Evolutionary conservation across 2,329 filamentous ascomycete genomes (phyloP), one percentile per base, ranked within the genome.

Genomic region (Tolypocladium tropicale): DNA sequence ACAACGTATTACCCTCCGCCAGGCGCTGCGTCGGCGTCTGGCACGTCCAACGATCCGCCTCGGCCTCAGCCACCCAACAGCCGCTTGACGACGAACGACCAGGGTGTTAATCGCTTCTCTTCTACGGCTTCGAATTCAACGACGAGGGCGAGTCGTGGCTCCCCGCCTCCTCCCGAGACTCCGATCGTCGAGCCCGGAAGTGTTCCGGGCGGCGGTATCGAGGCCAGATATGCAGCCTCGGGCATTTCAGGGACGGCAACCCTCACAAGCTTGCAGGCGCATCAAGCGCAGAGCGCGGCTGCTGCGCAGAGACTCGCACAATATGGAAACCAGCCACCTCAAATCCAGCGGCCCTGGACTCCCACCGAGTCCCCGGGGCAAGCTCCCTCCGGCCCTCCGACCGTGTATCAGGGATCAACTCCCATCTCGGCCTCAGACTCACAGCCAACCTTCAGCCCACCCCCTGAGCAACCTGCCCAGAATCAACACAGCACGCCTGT

Each of bases 81-180:
- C 57, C 60, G 66, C 43, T 51, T 62, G 23, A 63, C 58, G 66
- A 69, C 73, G n/a, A 65, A 65, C 32, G 76, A 79, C n/a, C 73
- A 64, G 53, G 74, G 75, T 33, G 78, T 86, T 60, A 85, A 82
- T 65, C 78, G 84, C 49, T 84, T 85, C 61, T 78, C 80, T 12
- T 96, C 93, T 2, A 95, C 90, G 9, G 91, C 93, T 16, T 97
- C 94, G 0, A 95, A 86, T 14, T 95, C 92, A 2, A 99, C 94
- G 1, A 96, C 93, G 2, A 85, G 89, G 61, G 94, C 94, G 23
- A 92, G 89, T 66, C 83, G 94, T 63, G 94, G 94, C 48, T 97
- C 93, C 32, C 94, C 94, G 6, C 93, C 94, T 5, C 94, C 94
- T 1, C 94, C 94, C 10, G 93, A 97, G 70, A 97, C 94, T 0